Evolutionary conservation across 306 rosid species (phyloP).

Genomic region (Trichosanthes cucumerina): DNA sequence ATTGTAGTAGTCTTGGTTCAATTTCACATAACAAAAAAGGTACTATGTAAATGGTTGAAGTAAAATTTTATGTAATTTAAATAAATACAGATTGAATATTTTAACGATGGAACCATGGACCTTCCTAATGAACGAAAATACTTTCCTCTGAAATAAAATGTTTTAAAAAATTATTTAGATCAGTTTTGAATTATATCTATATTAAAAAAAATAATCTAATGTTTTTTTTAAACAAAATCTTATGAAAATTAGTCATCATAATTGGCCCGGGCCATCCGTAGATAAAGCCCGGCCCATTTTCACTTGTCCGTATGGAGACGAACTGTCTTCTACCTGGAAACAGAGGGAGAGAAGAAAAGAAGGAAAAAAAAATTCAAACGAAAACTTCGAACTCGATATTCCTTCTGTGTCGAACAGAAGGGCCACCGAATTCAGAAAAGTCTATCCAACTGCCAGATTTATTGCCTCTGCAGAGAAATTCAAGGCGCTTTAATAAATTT

Average conservation of each 20-base stretch:
- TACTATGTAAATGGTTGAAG: too few species aligned
- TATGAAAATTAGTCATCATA: neutral
- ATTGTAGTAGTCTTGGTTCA: too few species aligned
- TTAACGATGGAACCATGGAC: too few species aligned
- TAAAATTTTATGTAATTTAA: too few species aligned
- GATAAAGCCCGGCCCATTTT: neutral
- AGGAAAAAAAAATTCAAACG: neutral
- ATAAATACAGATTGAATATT: too few species aligned
- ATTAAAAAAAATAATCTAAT: too few species aligned
- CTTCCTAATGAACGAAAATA: too few species aligned
- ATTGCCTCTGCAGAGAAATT: neutral
- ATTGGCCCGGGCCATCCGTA: neutral
- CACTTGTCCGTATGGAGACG: neutral
- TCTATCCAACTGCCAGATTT: conserved; percentile 2
- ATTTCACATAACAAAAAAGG: too few species aligned
- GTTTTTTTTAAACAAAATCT: neutral
- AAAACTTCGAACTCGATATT: neutral
- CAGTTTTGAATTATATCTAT: too few species aligned
- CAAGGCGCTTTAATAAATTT: neutral
- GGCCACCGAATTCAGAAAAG: conserved; percentile 1
- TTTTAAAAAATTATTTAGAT: too few species aligned
- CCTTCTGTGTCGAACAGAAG: neutral
- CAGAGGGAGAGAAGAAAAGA: neutral
- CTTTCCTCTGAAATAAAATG: too few species aligned
- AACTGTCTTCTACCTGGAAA: neutral